Percentiles rank a stretch among this genome's conserved stretches.
These are phyloP conservation scores for Piromyces finnis DNA, from an alignment of 192 early-diverging fungal species.

Conservation along the genomic window DNA sequence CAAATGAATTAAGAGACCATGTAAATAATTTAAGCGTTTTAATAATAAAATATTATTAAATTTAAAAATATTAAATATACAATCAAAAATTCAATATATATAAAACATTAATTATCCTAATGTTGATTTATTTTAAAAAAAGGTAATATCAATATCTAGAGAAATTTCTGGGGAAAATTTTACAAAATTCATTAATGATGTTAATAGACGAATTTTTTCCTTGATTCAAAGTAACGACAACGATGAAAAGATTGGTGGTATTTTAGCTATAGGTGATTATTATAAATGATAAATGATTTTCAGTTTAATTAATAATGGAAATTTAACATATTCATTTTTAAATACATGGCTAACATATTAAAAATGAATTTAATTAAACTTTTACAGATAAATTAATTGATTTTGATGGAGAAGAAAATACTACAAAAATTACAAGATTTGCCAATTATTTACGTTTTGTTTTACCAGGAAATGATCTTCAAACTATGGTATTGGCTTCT, in stretches of 20 bases:
- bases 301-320: too few species aligned
- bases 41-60: too few species aligned
- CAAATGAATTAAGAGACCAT: slow-evolving; percentile 38
- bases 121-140: too few species aligned
- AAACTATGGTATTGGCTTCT: slow-evolving; percentile 53
- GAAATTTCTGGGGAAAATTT: slow-evolving; percentile 55
- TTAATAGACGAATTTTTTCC: slow-evolving; percentile 65
- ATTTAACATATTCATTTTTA: too few species aligned
- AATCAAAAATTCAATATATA: too few species aligned
- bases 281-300: too few species aligned
- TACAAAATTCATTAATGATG: slow-evolving; percentile 56
- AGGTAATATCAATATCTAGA: slow-evolving; percentile 32
- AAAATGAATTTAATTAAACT: too few species aligned
- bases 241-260: slow-evolving; percentile 61
- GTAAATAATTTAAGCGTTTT: too few species aligned
- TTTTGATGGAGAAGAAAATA: slow-evolving; percentile 63
- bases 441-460: slow-evolving; percentile 64
- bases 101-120: too few species aligned
- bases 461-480: slow-evolving; percentile 50
- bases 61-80: too few species aligned
- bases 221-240: slow-evolving; percentile 55
- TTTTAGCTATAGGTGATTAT: slow-evolving; percentile 51
- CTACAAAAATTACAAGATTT: slow-evolving; percentile 55
- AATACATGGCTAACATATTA: neutral
- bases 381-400: slow-evolving; percentile 66